Conservation (phyloP, 2,329 filamentous ascomycete genomes). For the Catunica adiposa region DNA sequence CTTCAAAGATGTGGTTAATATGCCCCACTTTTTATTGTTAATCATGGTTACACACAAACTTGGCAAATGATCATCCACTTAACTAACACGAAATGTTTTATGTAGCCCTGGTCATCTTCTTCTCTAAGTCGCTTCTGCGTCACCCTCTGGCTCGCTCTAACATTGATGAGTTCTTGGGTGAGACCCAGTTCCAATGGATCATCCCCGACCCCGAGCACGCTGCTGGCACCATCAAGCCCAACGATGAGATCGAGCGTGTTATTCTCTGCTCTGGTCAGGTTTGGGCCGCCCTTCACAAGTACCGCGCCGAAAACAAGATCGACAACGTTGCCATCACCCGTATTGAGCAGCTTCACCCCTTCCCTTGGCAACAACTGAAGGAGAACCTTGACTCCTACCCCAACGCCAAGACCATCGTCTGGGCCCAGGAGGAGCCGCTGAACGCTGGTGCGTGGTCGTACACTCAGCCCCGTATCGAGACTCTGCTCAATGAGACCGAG, state of each 20-base stretch:
- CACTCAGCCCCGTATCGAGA: conserved; percentile 95
- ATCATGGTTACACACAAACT: conserved; percentile 15
- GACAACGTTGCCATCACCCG: conserved; percentile 88
- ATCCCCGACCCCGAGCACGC: conserved; percentile 79
- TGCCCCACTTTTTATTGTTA: conserved; percentile 11
- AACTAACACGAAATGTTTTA: not conserved
- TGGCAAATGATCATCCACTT: not conserved
- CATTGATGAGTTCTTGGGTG: conserved; percentile 78
- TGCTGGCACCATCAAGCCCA: conserved; percentile 53
- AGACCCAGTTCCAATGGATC: conserved; percentile 94
- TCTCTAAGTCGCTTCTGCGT: conserved; percentile 90
- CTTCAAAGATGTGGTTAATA: too few relatives aligned
- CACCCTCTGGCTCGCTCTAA: conserved; percentile 81
- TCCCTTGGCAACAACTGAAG: conserved; percentile 93
- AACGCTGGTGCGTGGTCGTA: conserved; percentile 96
- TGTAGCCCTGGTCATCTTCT: conserved; percentile 84
- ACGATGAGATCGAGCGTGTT: conserved; percentile 82
- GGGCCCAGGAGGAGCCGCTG: conserved; percentile 92
- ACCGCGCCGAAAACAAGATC: conserved; percentile 72
- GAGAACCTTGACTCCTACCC: conserved; percentile 95
- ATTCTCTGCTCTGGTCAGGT: conserved; percentile 92
- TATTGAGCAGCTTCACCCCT: conserved; percentile 94
- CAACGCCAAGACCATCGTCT: conserved; percentile 94
- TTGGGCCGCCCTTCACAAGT: conserved; percentile 75
- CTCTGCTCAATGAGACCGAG: conserved; percentile 79